A percentile compares a stretch with the other conserved stretches of the same genome.
Evolutionary conservation across 768 basidiomycete genomes (phyloP).

Genomic region (Wakefieldia striispora): DNA sequence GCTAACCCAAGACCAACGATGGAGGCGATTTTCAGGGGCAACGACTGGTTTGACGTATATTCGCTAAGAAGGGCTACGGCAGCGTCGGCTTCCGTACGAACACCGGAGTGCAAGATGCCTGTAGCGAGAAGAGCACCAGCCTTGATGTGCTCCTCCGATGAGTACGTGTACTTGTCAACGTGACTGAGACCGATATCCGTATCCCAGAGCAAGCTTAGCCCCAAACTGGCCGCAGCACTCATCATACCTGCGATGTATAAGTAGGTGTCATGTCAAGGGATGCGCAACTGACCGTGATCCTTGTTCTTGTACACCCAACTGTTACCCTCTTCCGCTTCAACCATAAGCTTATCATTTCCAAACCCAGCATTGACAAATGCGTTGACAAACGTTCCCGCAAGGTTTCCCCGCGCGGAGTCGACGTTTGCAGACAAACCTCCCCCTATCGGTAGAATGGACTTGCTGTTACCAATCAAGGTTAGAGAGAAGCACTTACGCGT

Average conservation of each 20-base stretch:
- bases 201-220: conserved; percentile 93
- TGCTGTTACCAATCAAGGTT: background rate
- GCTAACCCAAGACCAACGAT: conserved; percentile 93
- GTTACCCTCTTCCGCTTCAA: conserved; percentile 91
- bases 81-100: conserved; percentile 91
- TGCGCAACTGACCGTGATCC: conserved; percentile 72
- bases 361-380: conserved; percentile 99
- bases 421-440: conserved; percentile 70
- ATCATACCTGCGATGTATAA: conserved; percentile 69
- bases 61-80: conserved; percentile 89
- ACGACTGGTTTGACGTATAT: conserved; percentile 83
- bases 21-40: conserved; percentile 79
- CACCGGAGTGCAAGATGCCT: conserved; percentile 85
- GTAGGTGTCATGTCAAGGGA: background rate
- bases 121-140: conserved; percentile 94
- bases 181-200: conserved; percentile 91
- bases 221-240: conserved; percentile 92
- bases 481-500: conserved; percentile 52
- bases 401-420: conserved; percentile 90
- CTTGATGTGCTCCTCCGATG: conserved; percentile 95
- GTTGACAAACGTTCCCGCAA: conserved; percentile 97
- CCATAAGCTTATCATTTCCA: conserved; percentile 98
- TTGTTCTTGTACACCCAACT: conserved; percentile 99
- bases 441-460: conserved; percentile 37
- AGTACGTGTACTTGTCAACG: conserved; percentile 97